Evolutionary conservation across 192 early-diverging fungal species (phyloP).

Genomic region (Gonapodya prolifera): DNA sequence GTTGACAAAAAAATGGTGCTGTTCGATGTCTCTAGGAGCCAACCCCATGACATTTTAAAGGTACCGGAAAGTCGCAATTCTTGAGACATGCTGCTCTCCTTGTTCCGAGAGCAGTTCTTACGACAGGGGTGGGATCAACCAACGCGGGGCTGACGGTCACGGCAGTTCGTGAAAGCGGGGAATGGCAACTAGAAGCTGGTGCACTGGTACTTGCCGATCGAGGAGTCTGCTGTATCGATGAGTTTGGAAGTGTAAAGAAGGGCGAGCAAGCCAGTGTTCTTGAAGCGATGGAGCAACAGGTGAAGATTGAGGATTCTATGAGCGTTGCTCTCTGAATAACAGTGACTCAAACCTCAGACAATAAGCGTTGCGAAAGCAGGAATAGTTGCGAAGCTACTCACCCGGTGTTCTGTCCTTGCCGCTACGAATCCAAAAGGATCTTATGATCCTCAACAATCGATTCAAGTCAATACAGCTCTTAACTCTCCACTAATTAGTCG

Average conservation of each 20-base stretch:
- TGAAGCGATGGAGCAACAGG: constrained; percentile 78
- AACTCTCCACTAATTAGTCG: constrained; percentile 53
- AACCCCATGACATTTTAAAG: constrained; percentile 7
- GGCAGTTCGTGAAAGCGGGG: constrained; percentile 53
- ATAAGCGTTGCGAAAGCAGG: constrained; percentile 69
- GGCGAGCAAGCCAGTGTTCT: constrained; percentile 59
- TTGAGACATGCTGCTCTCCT: constrained; percentile 54
- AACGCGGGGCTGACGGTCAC: constrained; percentile 64
- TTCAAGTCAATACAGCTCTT: constrained; percentile 56
- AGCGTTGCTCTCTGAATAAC: too few species aligned
- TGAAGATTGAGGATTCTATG: constrained; percentile 3
- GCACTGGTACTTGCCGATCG: constrained; percentile 66
- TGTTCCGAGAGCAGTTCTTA: constrained; percentile 52
- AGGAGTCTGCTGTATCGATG: constrained; percentile 71
- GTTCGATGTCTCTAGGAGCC: neutral
- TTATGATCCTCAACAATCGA: constrained; percentile 43
- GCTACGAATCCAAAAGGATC: constrained; percentile 67
- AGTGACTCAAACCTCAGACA: constrained; percentile 28
- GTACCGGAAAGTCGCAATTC: constrained; percentile 69
- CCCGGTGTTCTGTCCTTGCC: constrained; percentile 65
- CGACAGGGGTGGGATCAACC: constrained; percentile 64
- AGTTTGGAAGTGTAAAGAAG: constrained; percentile 66
- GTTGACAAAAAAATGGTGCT: too few species aligned
- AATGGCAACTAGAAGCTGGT: constrained; percentile 74
- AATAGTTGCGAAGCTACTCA: constrained; percentile 66